Base-by-base conservation (phyloP, 495 filamentous ascomycete species). In the Trichoderma asperelloides region DNA sequence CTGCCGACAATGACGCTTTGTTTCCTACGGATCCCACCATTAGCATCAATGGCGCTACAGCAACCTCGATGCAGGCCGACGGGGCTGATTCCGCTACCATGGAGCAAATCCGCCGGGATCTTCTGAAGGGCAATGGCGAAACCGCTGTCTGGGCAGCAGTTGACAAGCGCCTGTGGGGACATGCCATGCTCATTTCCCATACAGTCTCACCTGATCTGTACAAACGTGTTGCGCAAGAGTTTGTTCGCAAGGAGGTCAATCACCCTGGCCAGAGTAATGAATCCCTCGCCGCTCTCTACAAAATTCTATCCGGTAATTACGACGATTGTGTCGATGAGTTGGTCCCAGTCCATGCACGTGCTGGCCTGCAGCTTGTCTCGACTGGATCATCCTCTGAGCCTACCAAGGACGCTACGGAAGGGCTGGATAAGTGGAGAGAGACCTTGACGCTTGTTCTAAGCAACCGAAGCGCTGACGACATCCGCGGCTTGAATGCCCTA, bases 311-410 rank as follows among this genome's bases (percentile, higher is more conserved):
- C 37, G 93, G 95, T 0, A 98, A 97, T 71, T 86, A 88, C 68
- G 94, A 97, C 67, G 96, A 98, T 69, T 94, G 92, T 69, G 86
- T 98, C 39, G 95, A 99, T 74, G 93, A 97, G 72, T 86, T 99
- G 62, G 95, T 99, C n/a, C 94, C 95, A 12, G 89, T 89, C 27
- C 95, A 93, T 66, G 96, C 95, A 49, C 85, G 96, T 40, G 91
- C 93, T 62, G 96, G 96, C 6, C 85, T 97, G 68, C 92, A 95
- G 74, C 89, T 99, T 80, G 83, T 96, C 68, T 92, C 87, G 71
- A 49, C 64, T 15, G 89, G 87, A 64, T 81, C 85, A 33, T 80
- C 83, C 28, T 78, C 83, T 63, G 88, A 84, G 3, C 71, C 85
- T 25, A 83, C 88, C 9, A 90, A 89, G 71, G 89, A 92, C 74